These are phyloP conservation scores for Pezicula carpinea DNA, from an alignment of 2,329 filamentous ascomycete genomes.

Conservation along the genomic window DNA sequence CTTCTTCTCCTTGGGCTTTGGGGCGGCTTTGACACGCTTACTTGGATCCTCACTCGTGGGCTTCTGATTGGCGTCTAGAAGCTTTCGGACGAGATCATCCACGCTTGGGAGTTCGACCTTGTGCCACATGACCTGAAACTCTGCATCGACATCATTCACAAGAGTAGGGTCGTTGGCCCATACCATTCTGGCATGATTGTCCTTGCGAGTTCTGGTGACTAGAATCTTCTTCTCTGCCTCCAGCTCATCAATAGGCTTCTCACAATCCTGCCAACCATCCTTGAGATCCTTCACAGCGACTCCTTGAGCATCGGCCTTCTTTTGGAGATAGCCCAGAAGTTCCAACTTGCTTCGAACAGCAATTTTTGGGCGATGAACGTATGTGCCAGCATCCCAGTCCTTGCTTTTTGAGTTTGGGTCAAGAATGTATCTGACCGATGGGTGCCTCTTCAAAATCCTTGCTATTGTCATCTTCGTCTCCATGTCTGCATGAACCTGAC, in stretches of 20 bases:
- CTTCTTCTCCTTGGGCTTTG: constrained; percentile 32
- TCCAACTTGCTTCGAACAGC: constrained; percentile 74
- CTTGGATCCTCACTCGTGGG: constrained; percentile 33
- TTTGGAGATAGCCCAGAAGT: constrained; percentile 76
- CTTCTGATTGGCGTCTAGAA: constrained; percentile 32
- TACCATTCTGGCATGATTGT: constrained; percentile 77
- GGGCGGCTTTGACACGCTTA: constrained; percentile 29
- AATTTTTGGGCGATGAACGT: constrained; percentile 78
- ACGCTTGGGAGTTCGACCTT: constrained; percentile 66
- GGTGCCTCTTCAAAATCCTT: constrained; percentile 62
- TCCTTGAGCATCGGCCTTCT: constrained; percentile 74
- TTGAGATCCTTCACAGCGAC: constrained; percentile 86
- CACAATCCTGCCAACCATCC: constrained; percentile 89
- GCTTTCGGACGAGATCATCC: constrained; percentile 34
- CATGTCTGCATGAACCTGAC: constrained; percentile 59
- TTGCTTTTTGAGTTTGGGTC: constrained; percentile 58
- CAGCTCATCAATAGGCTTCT: constrained; percentile 70
- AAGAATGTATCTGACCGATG: constrained; percentile 52
- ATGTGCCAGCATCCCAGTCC: constrained; percentile 66
- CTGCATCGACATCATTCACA: constrained; percentile 68
- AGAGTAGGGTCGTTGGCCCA: constrained; percentile 85
- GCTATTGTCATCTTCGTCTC: constrained; percentile 60
- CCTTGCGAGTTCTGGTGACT: constrained; percentile 88
- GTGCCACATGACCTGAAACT: constrained; percentile 82
- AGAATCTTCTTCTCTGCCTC: constrained; percentile 76